phyloP scores from a whole-genome alignment of 441 rosid genomes.

The Hura crepitans region DNA sequence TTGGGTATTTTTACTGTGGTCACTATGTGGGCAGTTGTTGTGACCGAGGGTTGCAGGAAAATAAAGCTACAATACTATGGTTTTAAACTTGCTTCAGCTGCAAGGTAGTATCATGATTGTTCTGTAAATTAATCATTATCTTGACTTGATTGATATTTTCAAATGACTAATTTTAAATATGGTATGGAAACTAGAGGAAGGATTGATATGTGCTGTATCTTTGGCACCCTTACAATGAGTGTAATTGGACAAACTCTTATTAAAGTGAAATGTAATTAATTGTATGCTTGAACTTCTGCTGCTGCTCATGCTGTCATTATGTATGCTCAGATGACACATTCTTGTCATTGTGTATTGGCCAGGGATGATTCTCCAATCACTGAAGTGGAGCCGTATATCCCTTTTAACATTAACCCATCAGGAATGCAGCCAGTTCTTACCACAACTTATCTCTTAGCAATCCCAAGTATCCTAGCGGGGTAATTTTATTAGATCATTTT shows the following conservation, averaged over 20 bases:
- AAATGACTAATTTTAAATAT: conserved; percentile 16
- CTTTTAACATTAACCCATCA: conserved; percentile 88
- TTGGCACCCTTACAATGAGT: conserved; percentile 9
- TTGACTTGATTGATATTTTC: neutral
- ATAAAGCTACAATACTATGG: conserved; percentile 91
- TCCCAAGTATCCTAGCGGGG: conserved; percentile 95
- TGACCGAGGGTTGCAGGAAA: conserved; percentile 96
- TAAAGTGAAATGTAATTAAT: conserved; percentile 8
- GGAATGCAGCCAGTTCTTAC: conserved; percentile 99
- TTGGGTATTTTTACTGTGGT: conserved; percentile 69
- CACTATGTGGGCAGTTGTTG: conserved; percentile 93
- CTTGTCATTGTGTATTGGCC: conserved; percentile 31
- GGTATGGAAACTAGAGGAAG: neutral
- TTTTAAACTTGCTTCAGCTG: conserved; percentile 86
- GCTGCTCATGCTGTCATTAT: neutral
- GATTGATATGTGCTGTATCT: neutral
- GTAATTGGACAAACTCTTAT: neutral
- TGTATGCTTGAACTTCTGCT: conserved; percentile 14
- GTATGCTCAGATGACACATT: conserved; percentile 4
- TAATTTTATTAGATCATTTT: conserved; percentile 25
- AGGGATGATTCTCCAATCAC: conserved; percentile 87
- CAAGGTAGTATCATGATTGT: conserved; percentile 44
- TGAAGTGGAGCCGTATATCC: conserved; percentile 92
- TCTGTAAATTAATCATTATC: neutral
- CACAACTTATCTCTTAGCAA: conserved; percentile 75